Conservation (phyloP, 176 grass and related monocot species). For the Lolium rigidum region DNA sequence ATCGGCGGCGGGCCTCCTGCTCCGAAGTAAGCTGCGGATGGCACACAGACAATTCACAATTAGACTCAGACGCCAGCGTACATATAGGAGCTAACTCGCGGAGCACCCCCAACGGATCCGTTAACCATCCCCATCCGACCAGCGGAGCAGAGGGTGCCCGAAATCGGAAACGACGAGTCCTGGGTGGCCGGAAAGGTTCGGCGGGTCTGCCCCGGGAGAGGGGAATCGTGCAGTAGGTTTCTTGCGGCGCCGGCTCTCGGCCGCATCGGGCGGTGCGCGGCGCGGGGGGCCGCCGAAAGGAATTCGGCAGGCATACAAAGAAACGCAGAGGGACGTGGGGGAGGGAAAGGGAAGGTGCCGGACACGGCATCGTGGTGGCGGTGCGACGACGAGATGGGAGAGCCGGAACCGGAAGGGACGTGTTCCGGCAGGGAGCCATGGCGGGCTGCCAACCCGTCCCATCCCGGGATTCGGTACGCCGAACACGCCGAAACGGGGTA, state of each 20-base stretch:
- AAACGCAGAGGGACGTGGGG: background rate
- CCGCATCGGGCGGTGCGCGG: slow-evolving; percentile 32
- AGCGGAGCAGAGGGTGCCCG: background rate
- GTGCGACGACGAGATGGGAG: background rate
- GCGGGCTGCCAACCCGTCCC: background rate
- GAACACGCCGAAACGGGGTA: background rate
- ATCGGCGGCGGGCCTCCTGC: slow-evolving; percentile 48
- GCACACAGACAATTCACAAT: background rate
- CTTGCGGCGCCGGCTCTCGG: slow-evolving; percentile 18
- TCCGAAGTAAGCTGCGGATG: slow-evolving; percentile 60
- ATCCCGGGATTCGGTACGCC: background rate
- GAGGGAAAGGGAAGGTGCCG: background rate
- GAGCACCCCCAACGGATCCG: slow-evolving; percentile 29
- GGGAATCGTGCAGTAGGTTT: background rate
- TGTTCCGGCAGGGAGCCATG: background rate
- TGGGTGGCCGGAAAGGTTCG: slow-evolving; percentile 38
- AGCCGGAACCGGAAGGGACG: background rate
- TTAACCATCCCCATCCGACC: slow-evolving; percentile 39
- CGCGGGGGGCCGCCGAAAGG: slow-evolving; percentile 35
- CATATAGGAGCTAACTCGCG: background rate
- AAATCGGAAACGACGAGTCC: slow-evolving; percentile 33
- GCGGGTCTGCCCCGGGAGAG: background rate
- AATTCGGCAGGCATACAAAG: slow-evolving; percentile 37
- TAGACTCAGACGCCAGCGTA: background rate
- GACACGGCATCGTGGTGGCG: background rate